A percentile compares a stretch with the other conserved stretches of the same genome.
Conservation (phyloP, 345 rosid species). For the Eucalyptus camaldulensis region DNA sequence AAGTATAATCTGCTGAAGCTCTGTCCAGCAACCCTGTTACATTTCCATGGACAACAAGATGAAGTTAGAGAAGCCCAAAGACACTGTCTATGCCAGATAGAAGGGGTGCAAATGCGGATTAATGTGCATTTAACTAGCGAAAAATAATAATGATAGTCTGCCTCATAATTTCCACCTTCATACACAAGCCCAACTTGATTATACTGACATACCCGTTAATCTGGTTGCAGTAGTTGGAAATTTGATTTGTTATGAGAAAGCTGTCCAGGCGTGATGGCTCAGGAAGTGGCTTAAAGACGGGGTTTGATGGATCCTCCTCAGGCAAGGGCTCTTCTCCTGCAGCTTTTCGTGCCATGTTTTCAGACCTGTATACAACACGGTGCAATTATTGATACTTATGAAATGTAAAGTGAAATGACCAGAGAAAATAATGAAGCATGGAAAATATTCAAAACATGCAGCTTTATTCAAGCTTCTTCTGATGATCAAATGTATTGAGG, state of each 20-base stretch:
- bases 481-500: background rate
- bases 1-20: slow-evolving; percentile 77
- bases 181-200: background rate
- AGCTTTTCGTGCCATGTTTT: slow-evolving; percentile 77
- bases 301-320: slow-evolving; percentile 95
- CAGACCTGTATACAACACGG: slow-evolving; percentile 41
- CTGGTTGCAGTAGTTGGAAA: slow-evolving; percentile 91
- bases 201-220: slow-evolving; percentile 63
- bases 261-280: slow-evolving; percentile 96
- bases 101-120: background rate
- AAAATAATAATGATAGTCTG: background rate
- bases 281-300: slow-evolving; percentile 79
- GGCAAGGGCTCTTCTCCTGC: slow-evolving; percentile 93
- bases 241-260: slow-evolving; percentile 89
- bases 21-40: slow-evolving; percentile 90
- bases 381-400: background rate
- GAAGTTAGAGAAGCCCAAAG: background rate
- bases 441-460: background rate
- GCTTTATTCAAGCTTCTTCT: background rate
- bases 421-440: background rate
- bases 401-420: background rate
- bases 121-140: background rate
- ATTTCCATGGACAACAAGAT: background rate
- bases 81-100: background rate
- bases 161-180: background rate